These are phyloP conservation scores for Wallacemonas sp. DNA, from an alignment of 208 protist genomes.

Conservation along the genomic window DNA sequence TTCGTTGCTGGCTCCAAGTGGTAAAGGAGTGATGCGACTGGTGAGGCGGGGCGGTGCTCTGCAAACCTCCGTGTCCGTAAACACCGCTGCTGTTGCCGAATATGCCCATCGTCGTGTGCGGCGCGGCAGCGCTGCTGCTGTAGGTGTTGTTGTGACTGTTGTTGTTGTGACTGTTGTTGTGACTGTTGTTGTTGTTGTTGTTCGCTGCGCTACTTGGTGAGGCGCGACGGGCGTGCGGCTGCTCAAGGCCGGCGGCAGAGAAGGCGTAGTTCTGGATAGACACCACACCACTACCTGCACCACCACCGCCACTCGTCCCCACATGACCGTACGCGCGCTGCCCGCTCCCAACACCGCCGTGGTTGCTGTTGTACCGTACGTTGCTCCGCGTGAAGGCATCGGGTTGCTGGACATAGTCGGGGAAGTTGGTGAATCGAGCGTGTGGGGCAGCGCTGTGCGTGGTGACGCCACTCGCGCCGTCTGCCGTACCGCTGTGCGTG, in stretches of 20 bases:
- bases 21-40: constrained; percentile 13
- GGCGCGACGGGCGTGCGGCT: constrained; percentile 10
- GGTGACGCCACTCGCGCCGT: not conserved
- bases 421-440: constrained; percentile 28
- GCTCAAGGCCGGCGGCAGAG: not conserved
- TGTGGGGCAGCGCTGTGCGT: no score
- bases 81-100: constrained; percentile 9
- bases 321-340: not conserved
- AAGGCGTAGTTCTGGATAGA: constrained; percentile 5
- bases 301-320: no score
- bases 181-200: no score
- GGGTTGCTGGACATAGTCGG: constrained; percentile 15
- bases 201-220: not conserved
- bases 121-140: not conserved
- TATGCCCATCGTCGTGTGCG: not conserved
- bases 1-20: constrained; percentile 7
- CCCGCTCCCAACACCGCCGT: not conserved
- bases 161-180: no score
- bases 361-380: constrained; percentile 2
- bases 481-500: not conserved
- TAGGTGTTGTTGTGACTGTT: no score
- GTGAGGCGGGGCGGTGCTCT: constrained; percentile 13
- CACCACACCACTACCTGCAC: not conserved
- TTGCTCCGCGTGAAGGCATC: not conserved
- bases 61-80: constrained; percentile 9